These are phyloP conservation scores for Pharnaceum exiguum DNA, from an alignment of 148 eudicot species.

Conservation along the genomic window DNA sequence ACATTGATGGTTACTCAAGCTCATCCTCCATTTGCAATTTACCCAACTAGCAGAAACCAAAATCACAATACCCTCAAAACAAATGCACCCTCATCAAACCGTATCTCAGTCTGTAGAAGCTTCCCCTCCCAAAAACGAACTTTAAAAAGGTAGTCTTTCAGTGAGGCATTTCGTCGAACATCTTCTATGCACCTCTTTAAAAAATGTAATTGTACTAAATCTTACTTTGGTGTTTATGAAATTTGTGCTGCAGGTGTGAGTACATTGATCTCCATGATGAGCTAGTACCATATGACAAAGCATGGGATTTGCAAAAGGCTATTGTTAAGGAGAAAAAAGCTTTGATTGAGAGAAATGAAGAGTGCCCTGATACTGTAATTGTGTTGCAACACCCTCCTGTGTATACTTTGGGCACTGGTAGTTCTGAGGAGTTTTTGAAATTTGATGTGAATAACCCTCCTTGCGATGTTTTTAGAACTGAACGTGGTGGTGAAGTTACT, in stretches of 20 bases:
- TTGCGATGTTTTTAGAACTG: conserved; percentile 64
- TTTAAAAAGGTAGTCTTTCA: conserved; percentile 21
- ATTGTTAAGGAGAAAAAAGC: conserved; percentile 57
- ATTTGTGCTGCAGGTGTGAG: conserved; percentile 53
- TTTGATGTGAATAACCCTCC: conserved; percentile 60
- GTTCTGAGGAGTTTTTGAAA: conserved; percentile 64
- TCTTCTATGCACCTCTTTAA: neutral
- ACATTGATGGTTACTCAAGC: too few relatives aligned
- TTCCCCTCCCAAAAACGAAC: neutral
- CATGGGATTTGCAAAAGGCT: conserved; percentile 87
- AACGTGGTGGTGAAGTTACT: conserved; percentile 98
- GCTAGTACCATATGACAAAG: conserved; percentile 64
- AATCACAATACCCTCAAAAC: too few relatives aligned
- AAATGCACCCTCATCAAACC: neutral
- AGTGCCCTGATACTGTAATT: conserved; percentile 56
- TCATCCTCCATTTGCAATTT: too few relatives aligned
- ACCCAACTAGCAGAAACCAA: too few relatives aligned
- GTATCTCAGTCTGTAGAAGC: neutral
- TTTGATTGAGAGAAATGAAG: conserved; percentile 46
- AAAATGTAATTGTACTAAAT: neutral
- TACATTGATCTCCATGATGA: conserved; percentile 59
- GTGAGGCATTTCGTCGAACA: neutral
- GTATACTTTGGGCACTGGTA: conserved; percentile 85
- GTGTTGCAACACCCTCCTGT: conserved; percentile 85
- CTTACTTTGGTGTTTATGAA: conserved; percentile 4